phyloP scores from a whole-genome alignment of 2,329 filamentous ascomycete species.

The Phialemonium atrogriseum region DNA sequence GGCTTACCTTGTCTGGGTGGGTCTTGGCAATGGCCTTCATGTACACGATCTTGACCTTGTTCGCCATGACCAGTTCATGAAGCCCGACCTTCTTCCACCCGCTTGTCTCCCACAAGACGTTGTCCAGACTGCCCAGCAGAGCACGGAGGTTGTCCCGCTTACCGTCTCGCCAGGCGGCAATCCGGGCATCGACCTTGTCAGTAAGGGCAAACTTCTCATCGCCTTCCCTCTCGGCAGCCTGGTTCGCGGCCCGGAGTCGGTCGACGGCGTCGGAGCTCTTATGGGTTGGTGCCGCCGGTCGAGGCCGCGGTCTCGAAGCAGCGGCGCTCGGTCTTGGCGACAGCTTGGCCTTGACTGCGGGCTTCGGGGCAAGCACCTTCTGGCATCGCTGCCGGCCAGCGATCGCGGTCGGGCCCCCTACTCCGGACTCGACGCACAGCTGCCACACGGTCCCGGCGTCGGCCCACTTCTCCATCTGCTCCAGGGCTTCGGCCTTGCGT shows the following conservation, averaged over 20 bases:
- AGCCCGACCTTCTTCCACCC: slow-evolving; percentile 97
- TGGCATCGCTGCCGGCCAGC: slow-evolving; percentile 86
- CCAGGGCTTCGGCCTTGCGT: slow-evolving; percentile 90
- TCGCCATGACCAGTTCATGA: slow-evolving; percentile 84
- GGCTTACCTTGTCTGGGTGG: slow-evolving; percentile 96
- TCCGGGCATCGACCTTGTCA: slow-evolving; percentile 74
- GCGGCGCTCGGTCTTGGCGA: slow-evolving; percentile 34
- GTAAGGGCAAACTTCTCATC: slow-evolving; percentile 87
- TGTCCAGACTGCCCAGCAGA: slow-evolving; percentile 76
- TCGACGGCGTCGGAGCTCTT: slow-evolving; percentile 70
- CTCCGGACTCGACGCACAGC: slow-evolving; percentile 70
- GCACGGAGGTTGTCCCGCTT: slow-evolving; percentile 91
- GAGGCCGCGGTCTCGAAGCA: slow-evolving; percentile 34
- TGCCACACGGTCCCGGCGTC: slow-evolving; percentile 80
- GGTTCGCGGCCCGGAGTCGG: slow-evolving; percentile 73
- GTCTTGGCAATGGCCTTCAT: slow-evolving; percentile 99
- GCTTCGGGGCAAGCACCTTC: slow-evolving; percentile 68
- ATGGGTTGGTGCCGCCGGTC: slow-evolving; percentile 25
- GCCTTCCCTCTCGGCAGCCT: slow-evolving; percentile 76
- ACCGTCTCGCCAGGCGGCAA: slow-evolving; percentile 77
- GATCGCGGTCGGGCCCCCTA: slow-evolving; percentile 77
- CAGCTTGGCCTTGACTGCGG: slow-evolving; percentile 35
- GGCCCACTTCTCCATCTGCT: slow-evolving; percentile 89
- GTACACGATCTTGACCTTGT: slow-evolving; percentile 94
- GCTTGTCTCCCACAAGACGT: slow-evolving; percentile 81